phyloP scores from a whole-genome alignment of 1,284 basidiomycete genomes.

The Farysia itapuensis region DNA sequence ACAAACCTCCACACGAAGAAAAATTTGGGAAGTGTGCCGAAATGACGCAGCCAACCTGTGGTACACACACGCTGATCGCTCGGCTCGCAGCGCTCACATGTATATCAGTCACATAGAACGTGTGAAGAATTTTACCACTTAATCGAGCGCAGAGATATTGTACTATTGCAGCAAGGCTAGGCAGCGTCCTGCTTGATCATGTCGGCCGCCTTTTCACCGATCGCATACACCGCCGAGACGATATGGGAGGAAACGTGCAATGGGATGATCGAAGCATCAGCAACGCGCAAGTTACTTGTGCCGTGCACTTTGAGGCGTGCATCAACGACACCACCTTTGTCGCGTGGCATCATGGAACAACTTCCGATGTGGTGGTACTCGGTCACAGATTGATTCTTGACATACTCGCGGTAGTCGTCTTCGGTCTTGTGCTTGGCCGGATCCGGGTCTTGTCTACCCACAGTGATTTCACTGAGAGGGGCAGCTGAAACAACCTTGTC shows the following conservation, averaged over 20 bases:
- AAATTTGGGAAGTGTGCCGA: too few species aligned
- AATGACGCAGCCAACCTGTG: too few species aligned
- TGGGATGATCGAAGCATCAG: conserved; percentile 56
- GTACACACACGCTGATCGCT: too few species aligned
- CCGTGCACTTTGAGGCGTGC: conserved; percentile 69
- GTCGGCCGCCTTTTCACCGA: conserved; percentile 36
- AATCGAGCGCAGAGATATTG: too few species aligned
- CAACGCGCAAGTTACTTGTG: conserved; percentile 66
- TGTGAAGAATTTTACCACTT: too few species aligned
- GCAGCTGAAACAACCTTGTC: conserved; percentile 19
- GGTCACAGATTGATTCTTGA: conserved; percentile 37
- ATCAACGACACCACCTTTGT: conserved; percentile 71
- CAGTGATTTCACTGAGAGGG: conserved; percentile 28
- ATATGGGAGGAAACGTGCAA: conserved; percentile 38
- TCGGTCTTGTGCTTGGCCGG: conserved; percentile 26
- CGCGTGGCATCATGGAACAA: conserved; percentile 69
- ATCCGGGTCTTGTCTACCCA: conserved; percentile 27
- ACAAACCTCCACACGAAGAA: too few species aligned
- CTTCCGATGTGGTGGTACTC: conserved; percentile 65
- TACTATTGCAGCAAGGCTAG: too few species aligned
- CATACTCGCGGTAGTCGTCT: conserved; percentile 31
- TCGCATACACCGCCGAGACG: conserved; percentile 31
- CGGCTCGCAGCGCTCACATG: too few species aligned
- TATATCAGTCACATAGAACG: too few species aligned
- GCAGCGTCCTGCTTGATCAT: conserved; percentile 31